Base-by-base conservation (phyloP, 2,329 filamentous ascomycete genomes). In the Aspergillus niger region DNA sequence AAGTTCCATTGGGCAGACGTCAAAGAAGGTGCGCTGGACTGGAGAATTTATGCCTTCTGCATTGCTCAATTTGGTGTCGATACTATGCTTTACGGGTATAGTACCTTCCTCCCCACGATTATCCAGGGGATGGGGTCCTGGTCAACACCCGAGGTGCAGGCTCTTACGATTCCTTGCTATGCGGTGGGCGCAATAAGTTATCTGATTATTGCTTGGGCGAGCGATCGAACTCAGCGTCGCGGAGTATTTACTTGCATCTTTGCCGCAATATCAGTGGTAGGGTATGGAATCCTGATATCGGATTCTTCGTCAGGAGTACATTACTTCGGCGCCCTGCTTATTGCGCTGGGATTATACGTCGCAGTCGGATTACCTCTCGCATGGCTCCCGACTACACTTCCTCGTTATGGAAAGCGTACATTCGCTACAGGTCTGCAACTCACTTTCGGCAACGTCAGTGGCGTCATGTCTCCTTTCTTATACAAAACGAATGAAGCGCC, bases 131-230 rank as follows among this genome's bases (percentile, higher is more conserved):
- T 93, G 55, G 88, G 89, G 3, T 72, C 70, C 2, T 91, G 89
- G 80, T 81, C 85, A 0, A 79, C 80, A 0, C 84, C 89, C 0
- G 81, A 90, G 69, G 85, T 91, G 5, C 90, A 93, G 73, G 85
- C 91, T 32, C 82, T 93, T 36, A 93, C 91, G 0, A 89, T 94
- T 50, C 91, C 91, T 0, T 91, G 89, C 74, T 93, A 93, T 72
- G 85, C 86, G 5, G 73, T 92, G 4, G 91, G 90, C 3, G 90
- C 90, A 0, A 80, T 88, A 5, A 85, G 83, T 0, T 93, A 92
- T 72, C 84, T 93, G 72, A 64, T 80, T 8, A 80, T 86, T 2
- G 90, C 90, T 0, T 85, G 83, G 67, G 74, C 90, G 48, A 91
- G 88, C 4, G 91, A 94, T 71, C 82, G 82, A 57, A 80, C 83